Percentiles rank a stretch among this genome's conserved stretches.
These are phyloP conservation scores for Nidularia pulvinata DNA, from an alignment of 768 basidiomycete species.

Conservation along the genomic window DNA sequence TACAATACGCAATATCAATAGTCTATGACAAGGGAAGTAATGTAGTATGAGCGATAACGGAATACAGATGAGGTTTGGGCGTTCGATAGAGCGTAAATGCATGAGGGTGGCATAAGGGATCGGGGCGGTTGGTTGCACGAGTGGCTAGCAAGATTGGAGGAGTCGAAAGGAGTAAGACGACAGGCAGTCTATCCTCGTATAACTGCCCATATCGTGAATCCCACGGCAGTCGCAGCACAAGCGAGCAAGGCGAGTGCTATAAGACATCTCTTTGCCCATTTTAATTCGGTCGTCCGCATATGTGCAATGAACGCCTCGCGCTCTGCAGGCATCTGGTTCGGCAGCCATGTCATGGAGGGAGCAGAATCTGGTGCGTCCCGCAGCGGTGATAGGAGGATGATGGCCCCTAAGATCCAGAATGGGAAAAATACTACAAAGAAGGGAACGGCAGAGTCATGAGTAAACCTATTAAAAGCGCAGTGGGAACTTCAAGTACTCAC, in stretches of 20 bases:
- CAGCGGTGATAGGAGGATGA: constrained; percentile 55
- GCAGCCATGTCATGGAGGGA: constrained; percentile 44
- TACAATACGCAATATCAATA: no score
- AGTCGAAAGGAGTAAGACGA: no score
- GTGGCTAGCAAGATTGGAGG: no score
- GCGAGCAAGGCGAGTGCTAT: constrained; percentile 48
- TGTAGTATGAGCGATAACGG: no score
- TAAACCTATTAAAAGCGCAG: not conserved
- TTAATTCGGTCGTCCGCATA: constrained; percentile 47
- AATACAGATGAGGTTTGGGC: no score
- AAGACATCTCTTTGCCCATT: constrained; percentile 59
- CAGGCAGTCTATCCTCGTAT: constrained; percentile 4
- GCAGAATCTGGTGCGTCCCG: constrained; percentile 32
- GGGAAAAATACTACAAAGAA: constrained; percentile 51
- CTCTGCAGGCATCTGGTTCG: constrained; percentile 54
- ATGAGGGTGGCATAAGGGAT: no score
- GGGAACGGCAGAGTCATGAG: constrained; percentile 1
- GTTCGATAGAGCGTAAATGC: no score
- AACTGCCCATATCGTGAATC: constrained; percentile 28
- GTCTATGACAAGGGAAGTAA: no score
- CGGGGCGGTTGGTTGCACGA: no score
- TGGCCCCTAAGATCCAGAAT: constrained; percentile 62
- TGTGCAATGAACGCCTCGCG: constrained; percentile 40
- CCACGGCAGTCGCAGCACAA: constrained; percentile 28
- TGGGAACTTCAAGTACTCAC: constrained; percentile 29